Base-by-base conservation (phyloP, 176 grass and related monocot species). In the Miscanthus lutarioriparius region DNA sequence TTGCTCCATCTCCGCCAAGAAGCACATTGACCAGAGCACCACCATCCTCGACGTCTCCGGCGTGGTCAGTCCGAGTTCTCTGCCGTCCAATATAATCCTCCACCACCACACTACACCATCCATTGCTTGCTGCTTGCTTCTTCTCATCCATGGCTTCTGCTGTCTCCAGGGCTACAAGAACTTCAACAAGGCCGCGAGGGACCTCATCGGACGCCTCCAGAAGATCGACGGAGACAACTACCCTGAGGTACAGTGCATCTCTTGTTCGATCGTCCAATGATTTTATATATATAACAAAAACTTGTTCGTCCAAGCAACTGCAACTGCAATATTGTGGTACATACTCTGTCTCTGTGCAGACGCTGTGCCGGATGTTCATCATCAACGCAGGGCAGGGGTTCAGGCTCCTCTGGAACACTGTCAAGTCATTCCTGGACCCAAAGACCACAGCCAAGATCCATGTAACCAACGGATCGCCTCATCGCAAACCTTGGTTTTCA, bases 31-130 rank as follows among this genome's bases (percentile, higher is more conserved):
- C 66, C 96, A 99, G 89, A 99, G 96, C 88, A 95, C 93, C 71
- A 99, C 93, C 74, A 99, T 99, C 87, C 90, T 99, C 37, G 96
- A 99, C 79, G 96, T 96, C 65, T 87, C 92, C 83, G 96, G 96
- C 77, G 93, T 99, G 81, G 96, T 48, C n/a, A n/a, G n/a, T n/a
- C n/a, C n/a, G n/a, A n/a, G n/a, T n/a, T n/a, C n/a, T n/a, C n/a
- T n/a, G n/a, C n/a, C n/a, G n/a, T n/a, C n/a, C n/a, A n/a, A n/a
- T n/a, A n/a, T n/a, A n/a, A n/a, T n/a, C n/a, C n/a, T n/a, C n/a
- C n/a, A n/a, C n/a, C n/a, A n/a, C n/a, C n/a, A n/a, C n/a, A n/a
- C n/a, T n/a, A n/a, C n/a, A n/a, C n/a, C 15, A 35, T 35, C 15
- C 26, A 12, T 61, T 4, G 3, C 9, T 41, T 41, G 15, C 20